phyloP scores from a whole-genome alignment of 2,329 filamentous ascomycete genomes.

The Paecilomyces dactylethromorphus region DNA sequence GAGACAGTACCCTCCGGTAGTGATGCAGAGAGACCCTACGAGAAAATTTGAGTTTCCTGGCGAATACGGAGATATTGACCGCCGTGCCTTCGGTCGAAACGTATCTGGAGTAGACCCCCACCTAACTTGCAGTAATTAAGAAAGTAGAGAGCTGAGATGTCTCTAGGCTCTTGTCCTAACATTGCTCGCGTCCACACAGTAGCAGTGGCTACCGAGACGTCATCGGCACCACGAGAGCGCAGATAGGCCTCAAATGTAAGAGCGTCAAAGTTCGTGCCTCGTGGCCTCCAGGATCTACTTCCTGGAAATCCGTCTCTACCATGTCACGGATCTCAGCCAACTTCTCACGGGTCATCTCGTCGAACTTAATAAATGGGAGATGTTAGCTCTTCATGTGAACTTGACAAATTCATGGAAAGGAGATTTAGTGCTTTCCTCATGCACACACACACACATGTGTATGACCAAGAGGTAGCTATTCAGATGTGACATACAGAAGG shows the following conservation, averaged over 20 bases:
- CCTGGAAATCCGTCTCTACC: neutral
- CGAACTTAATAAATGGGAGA: neutral
- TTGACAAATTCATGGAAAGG: neutral
- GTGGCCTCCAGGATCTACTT: conserved; percentile 7
- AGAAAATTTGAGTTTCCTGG: conserved; percentile 38
- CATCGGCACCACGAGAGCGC: conserved; percentile 21
- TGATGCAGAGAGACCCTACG: conserved; percentile 15
- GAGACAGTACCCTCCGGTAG: conserved; percentile 28
- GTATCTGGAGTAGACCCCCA: conserved; percentile 47
- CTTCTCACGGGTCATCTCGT: neutral
- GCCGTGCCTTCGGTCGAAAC: conserved; percentile 47
- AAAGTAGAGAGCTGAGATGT: conserved; percentile 49
- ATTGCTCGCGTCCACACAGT: conserved; percentile 45
- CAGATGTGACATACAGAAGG: neutral
- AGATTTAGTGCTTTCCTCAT: neutral
- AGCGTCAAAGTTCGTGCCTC: conserved; percentile 23
- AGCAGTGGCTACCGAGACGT: conserved; percentile 25
- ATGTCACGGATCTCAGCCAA: neutral
- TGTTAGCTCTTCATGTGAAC: neutral
- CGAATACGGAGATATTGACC: conserved; percentile 48
- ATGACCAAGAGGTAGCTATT: too few species aligned
- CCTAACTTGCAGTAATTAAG: conserved; percentile 51
- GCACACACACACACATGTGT: neutral
- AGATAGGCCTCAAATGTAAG: conserved; percentile 36
- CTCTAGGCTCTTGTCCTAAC: conserved; percentile 44